Evolutionary conservation across 1,284 basidiomycete genomes (phyloP).

Genomic region (Xerocomus nothofagi): DNA sequence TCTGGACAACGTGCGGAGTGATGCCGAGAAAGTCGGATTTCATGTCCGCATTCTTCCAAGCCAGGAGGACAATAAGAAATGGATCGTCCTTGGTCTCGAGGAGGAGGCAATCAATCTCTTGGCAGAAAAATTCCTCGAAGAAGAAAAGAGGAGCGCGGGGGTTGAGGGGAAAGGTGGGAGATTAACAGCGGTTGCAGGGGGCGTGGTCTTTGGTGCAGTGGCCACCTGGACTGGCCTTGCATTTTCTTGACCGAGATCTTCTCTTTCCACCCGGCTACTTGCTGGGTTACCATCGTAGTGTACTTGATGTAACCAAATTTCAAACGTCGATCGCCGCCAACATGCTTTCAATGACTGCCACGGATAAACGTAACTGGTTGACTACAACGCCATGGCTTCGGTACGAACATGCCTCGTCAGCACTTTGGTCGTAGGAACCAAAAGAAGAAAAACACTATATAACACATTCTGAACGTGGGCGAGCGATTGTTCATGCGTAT

Average conservation of each 20-base stretch:
- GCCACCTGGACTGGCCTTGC: slow-evolving; percentile 39
- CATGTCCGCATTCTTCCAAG: slow-evolving; percentile 38
- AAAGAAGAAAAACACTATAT: no score
- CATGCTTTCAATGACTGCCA: no score
- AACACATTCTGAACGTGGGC: no score
- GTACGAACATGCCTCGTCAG: no score
- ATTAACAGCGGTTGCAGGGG: slow-evolving; percentile 36
- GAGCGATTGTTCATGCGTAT: not conserved
- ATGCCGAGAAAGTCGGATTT: slow-evolving; percentile 47
- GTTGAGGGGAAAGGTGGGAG: slow-evolving; percentile 21
- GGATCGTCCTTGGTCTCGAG: slow-evolving; percentile 53
- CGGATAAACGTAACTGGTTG: no score
- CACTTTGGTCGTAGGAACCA: no score
- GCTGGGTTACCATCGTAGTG: not conserved
- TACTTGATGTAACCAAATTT: not conserved
- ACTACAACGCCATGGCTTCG: no score
- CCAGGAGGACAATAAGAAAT: slow-evolving; percentile 36
- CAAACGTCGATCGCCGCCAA: slow-evolving; percentile 15
- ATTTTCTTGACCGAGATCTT: slow-evolving; percentile 27
- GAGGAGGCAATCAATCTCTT: slow-evolving; percentile 39
- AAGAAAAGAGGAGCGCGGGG: slow-evolving; percentile 25
- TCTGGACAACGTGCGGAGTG: slow-evolving; percentile 38
- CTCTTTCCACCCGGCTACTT: not conserved
- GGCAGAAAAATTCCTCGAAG: slow-evolving; percentile 36
- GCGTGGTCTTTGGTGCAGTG: slow-evolving; percentile 39